phyloP scores from a whole-genome alignment of 2,329 filamentous ascomycete genomes.

The Seiridium cupressi region DNA sequence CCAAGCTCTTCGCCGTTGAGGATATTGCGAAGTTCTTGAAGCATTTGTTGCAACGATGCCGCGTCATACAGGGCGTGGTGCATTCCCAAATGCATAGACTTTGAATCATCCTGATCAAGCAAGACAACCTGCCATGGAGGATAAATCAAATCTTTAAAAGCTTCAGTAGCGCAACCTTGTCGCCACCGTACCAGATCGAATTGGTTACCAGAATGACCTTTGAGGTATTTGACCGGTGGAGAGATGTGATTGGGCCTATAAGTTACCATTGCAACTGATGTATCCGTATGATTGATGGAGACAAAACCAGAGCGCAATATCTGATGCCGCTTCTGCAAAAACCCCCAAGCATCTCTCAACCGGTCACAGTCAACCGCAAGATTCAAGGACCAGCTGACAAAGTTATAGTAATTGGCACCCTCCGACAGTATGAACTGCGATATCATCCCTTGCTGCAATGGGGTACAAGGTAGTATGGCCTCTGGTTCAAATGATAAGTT shows the following conservation, averaged over 20 bases:
- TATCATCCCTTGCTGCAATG: constrained; percentile 77
- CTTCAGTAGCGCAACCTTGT: constrained; percentile 22
- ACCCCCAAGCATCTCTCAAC: constrained; percentile 59
- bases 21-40: constrained; percentile 52
- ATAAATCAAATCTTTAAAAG: constrained; percentile 43
- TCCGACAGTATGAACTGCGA: constrained; percentile 68
- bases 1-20: neutral
- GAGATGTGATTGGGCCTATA: constrained; percentile 32
- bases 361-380: constrained; percentile 30
- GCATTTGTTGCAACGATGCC: constrained; percentile 63
- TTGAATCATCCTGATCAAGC: constrained; percentile 22
- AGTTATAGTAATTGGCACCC: constrained; percentile 74
- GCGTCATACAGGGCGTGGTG: constrained; percentile 90
- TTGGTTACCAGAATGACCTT: constrained; percentile 2
- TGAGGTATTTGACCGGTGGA: constrained; percentile 16
- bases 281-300: constrained; percentile 55
- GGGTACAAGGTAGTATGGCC: constrained; percentile 72
- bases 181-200: constrained; percentile 39
- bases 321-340: constrained; percentile 53
- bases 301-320: constrained; percentile 78
- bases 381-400: constrained; percentile 54
- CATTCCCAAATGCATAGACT: constrained; percentile 46
- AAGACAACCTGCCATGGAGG: constrained; percentile 65
- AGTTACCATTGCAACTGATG: constrained; percentile 74
- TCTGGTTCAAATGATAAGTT: constrained; percentile 40